These are phyloP conservation scores for Trematosphaeria pertusa DNA, from an alignment of 2,329 filamentous ascomycete species.

Conservation along the genomic window DNA sequence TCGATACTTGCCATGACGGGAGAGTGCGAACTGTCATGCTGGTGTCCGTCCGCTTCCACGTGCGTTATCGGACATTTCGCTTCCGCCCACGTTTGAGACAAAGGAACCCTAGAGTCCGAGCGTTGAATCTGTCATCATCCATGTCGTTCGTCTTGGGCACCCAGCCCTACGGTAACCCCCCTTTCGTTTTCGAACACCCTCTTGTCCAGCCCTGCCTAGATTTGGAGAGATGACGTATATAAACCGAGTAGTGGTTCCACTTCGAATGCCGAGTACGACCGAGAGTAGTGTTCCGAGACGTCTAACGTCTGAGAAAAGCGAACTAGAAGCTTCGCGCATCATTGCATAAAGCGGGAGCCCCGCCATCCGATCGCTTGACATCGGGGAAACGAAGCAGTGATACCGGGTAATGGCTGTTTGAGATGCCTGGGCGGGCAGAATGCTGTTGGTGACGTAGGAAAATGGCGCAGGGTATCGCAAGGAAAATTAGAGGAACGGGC, in stretches of 20 bases:
- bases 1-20: constrained; percentile 25
- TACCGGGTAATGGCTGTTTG: constrained; percentile 31
- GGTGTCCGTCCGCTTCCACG: constrained; percentile 18
- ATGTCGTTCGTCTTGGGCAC: constrained; percentile 6
- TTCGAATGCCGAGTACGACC: constrained; percentile 13
- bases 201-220: constrained; percentile 18
- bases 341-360: constrained; percentile 41
- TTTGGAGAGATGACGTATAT: constrained; percentile 27
- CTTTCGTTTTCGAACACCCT: constrained; percentile 19
- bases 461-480: constrained; percentile 31
- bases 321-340: constrained; percentile 40
- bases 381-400: constrained; percentile 31
- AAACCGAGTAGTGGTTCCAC: constrained; percentile 18
- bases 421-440: constrained; percentile 21
- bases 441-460: constrained; percentile 28
- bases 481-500: constrained; percentile 16
- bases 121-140: constrained; percentile 23
- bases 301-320: constrained; percentile 29
- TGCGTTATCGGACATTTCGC: constrained; percentile 26
- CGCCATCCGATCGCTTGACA: constrained; percentile 36
- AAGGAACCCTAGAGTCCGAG: constrained; percentile 20
- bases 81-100: constrained; percentile 29
- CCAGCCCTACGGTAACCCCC: constrained; percentile 2
- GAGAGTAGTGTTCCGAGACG: constrained; percentile 32
- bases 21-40: constrained; percentile 16